phyloP scores from a whole-genome alignment of 495 filamentous ascomycete genomes.

The Lasiosphaeria hispida region DNA sequence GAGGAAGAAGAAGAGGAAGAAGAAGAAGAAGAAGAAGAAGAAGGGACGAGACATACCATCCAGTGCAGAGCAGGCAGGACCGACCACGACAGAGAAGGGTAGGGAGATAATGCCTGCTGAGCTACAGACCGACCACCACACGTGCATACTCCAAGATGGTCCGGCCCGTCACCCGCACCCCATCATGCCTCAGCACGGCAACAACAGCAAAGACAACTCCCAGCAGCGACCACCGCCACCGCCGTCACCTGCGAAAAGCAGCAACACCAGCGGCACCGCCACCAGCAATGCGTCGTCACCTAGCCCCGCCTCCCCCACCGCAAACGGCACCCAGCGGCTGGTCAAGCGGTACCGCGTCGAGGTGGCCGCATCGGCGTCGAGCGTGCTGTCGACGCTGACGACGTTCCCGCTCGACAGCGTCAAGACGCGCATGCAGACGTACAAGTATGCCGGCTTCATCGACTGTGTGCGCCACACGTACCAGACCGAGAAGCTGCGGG shows the following conservation, averaged over 20 bases:
- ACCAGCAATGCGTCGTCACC: slow-evolving; percentile 14
- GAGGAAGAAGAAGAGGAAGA: slow-evolving; percentile 30
- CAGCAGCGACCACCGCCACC: slow-evolving; percentile 9
- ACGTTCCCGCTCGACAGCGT: slow-evolving; percentile 81
- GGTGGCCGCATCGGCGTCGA: slow-evolving; percentile 70
- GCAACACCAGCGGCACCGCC: slow-evolving; percentile 1
- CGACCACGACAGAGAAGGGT: not conserved
- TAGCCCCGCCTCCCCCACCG: no score
- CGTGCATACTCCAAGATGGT: slow-evolving; percentile 34
- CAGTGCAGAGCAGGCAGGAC: no score
- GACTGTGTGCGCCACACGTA: slow-evolving; percentile 74
- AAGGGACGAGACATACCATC: not conserved
- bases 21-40: slow-evolving; percentile 12
- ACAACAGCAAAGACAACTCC: slow-evolving; percentile 25
- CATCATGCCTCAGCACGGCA: slow-evolving; percentile 47
- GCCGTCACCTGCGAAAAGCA: not conserved
- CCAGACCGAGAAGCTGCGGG: slow-evolving; percentile 64
- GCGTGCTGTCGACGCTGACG: slow-evolving; percentile 68
- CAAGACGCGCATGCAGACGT: slow-evolving; percentile 85
- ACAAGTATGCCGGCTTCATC: slow-evolving; percentile 64
- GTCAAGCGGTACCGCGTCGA: slow-evolving; percentile 76
- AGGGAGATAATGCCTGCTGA: slow-evolving; percentile 47
- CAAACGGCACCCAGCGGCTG: slow-evolving; percentile 49
- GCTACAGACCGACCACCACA: slow-evolving; percentile 39
- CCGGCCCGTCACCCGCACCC: slow-evolving; percentile 34